Evolutionary conservation across 2,329 filamentous ascomycete genomes (phyloP).

Genomic region (Fusarium paranaense): DNA sequence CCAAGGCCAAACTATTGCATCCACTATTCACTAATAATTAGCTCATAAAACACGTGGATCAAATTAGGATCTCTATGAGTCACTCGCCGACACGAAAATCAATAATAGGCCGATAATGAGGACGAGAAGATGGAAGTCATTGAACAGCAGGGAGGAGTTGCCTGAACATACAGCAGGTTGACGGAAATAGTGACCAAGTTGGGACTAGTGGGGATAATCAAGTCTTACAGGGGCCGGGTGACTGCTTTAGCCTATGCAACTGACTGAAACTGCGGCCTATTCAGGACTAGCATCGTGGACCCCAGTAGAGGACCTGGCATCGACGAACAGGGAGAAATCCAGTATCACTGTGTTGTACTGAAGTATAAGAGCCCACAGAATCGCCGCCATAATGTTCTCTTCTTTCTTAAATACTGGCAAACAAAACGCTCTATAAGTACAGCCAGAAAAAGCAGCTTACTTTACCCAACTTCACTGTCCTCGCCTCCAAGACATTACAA

Average conservation of each 20-base stretch:
- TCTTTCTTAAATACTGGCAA: neutral
- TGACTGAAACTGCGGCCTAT: constrained; percentile 5
- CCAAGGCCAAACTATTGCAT: neutral
- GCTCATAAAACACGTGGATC: neutral
- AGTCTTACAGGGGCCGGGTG: neutral
- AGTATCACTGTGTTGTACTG: neutral
- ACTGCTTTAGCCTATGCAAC: neutral
- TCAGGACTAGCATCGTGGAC: neutral
- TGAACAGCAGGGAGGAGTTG: neutral
- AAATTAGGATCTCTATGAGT: too few species aligned
- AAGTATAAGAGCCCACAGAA: neutral
- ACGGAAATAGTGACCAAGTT: constrained; percentile 15
- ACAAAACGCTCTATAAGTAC: neutral
- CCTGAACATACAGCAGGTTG: neutral
- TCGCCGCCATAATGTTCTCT: neutral
- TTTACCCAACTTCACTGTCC: neutral
- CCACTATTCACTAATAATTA: neutral
- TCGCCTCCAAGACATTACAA: neutral
- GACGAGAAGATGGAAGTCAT: neutral
- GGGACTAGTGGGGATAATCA: neutral
- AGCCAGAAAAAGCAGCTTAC: neutral
- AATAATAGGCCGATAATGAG: neutral
- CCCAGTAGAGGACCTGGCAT: neutral
- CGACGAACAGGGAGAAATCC: neutral
- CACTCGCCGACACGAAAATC: neutral